phyloP scores from a whole-genome alignment of 1,284 basidiomycete species.

The Ganoderma resinaceum region DNA sequence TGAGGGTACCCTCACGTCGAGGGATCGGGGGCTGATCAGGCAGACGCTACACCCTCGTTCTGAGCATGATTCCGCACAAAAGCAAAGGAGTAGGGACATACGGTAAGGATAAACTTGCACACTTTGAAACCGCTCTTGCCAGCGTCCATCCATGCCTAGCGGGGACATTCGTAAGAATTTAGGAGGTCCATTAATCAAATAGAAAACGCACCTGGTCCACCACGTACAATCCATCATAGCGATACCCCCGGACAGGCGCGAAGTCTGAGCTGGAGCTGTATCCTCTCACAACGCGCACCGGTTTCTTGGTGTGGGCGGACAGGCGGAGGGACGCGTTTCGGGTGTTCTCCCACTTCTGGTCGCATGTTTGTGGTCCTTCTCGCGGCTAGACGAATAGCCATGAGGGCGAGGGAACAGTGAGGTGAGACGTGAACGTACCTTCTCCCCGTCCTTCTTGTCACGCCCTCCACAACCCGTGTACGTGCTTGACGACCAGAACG shows the following conservation, averaged over 20 bases:
- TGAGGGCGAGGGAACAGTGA: not conserved
- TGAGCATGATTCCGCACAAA: not conserved
- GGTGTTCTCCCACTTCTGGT: slow-evolving; percentile 45
- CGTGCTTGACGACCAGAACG: slow-evolving; percentile 33
- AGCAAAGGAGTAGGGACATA: slow-evolving; percentile 1
- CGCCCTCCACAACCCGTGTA: slow-evolving; percentile 48
- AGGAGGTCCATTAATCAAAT: no score
- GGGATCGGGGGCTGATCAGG: slow-evolving; percentile 30
- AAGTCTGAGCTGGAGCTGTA: slow-evolving; percentile 33
- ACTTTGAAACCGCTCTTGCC: slow-evolving; percentile 33
- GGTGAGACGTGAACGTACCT: slow-evolving; percentile 14
- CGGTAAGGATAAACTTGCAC: slow-evolving; percentile 30
- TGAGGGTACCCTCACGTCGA: slow-evolving; percentile 16
- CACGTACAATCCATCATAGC: slow-evolving; percentile 55
- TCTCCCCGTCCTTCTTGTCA: slow-evolving; percentile 26
- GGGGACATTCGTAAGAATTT: not conserved
- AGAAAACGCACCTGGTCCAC: slow-evolving; percentile 38
- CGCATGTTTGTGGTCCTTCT: slow-evolving; percentile 38
- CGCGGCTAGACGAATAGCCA: slow-evolving; percentile 23
- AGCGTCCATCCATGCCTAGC: slow-evolving; percentile 29
- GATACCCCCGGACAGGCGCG: slow-evolving; percentile 47
- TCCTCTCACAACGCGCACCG: slow-evolving; percentile 52
- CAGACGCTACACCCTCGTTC: slow-evolving; percentile 19
- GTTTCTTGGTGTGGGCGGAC: slow-evolving; percentile 43
- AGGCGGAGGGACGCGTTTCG: slow-evolving; percentile 45